phyloP scores from a whole-genome alignment of 148 eudicot species.

The Rhododendron mucronatum region DNA sequence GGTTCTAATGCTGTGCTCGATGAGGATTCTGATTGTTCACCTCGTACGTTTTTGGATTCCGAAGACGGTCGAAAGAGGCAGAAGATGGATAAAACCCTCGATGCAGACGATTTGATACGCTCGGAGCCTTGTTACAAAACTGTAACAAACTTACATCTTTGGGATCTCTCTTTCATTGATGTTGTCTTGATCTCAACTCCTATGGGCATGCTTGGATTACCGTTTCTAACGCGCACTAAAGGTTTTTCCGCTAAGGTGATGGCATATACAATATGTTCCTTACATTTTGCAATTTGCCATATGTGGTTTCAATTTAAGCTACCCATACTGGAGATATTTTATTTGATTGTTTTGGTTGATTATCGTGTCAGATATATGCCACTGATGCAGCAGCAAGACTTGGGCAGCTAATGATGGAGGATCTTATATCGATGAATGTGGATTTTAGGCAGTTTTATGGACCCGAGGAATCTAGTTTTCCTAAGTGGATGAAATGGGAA shows the following conservation, averaged over 20 bases:
- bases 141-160: constrained; percentile 46
- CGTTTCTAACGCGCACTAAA: constrained; percentile 58
- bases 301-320: not conserved
- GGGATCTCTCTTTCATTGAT: constrained; percentile 60
- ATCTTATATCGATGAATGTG: constrained; percentile 68
- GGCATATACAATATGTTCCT: not conserved
- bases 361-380: constrained; percentile 56
- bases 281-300: not conserved
- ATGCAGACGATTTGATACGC: constrained; percentile 35
- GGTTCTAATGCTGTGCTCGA: constrained; percentile 16
- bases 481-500: constrained; percentile 74
- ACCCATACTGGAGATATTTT: not conserved
- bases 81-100: constrained; percentile 34
- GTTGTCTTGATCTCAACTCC: constrained; percentile 71
- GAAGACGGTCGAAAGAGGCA: constrained; percentile 26
- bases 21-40: constrained; percentile 25
- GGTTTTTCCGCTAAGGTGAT: constrained; percentile 68
- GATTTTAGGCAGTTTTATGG: constrained; percentile 80
- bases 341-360: constrained; percentile 12
- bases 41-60: constrained; percentile 9
- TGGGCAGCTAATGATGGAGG: constrained; percentile 85
- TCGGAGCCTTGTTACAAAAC: constrained; percentile 70
- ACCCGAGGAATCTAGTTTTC: constrained; percentile 40
- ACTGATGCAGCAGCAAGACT: constrained; percentile 75
- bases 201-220: constrained; percentile 89